Evolutionary conservation across 306 rosid genomes (phyloP), one percentile per base, ranked within the genome.

Genomic region (Prunus mume): DNA sequence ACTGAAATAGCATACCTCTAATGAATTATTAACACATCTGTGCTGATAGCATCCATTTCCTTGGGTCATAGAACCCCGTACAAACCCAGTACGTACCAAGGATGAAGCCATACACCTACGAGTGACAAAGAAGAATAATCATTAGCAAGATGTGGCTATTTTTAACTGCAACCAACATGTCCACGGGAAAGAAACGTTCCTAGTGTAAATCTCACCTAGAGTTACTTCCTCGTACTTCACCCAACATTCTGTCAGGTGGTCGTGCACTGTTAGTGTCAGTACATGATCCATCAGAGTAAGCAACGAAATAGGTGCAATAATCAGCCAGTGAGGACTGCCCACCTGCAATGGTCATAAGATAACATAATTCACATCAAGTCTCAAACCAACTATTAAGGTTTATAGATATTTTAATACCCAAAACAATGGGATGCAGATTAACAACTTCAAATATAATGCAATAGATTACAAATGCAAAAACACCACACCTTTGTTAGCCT

Each of bases 321-420:
- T 96, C 99, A 69, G 99, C 99, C 87, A 96, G 86, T 55, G 96
- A 88, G 24, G 99, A 96, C 78, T 96, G 99, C n/a, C 99, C 99
- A 76, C 99, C 99, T 96, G 86, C 51, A 86, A 84, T 17, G 67
- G 50, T 73, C 78, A 83, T 27, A 65, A 13, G 61, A 27, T 73
- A 70, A 24, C 52, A 78, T 72, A 80, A 70, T 64, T 72, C 28
- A 77, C 62, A 55, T 78, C 22, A 50, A 22, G 28, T 76, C 38
- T 30, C 66, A 81, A 74, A 28, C 60, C 22, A 49, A 47, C n/a
- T 32, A 3, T 25, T 41, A 58, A 47, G 12, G 76, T 12, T 17
- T 10, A 49, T 25, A 3, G 43, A 41, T 24, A 6, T 28, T 32
- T 34, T 8, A 55, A 68, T 47, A 32, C 45, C 75, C 24, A 47